Percentiles rank a stretch among this genome's conserved stretches.
These are phyloP conservation scores for Kodamaea sp. DNA, from an alignment of 1,139 yeast species.

Conservation along the genomic window DNA sequence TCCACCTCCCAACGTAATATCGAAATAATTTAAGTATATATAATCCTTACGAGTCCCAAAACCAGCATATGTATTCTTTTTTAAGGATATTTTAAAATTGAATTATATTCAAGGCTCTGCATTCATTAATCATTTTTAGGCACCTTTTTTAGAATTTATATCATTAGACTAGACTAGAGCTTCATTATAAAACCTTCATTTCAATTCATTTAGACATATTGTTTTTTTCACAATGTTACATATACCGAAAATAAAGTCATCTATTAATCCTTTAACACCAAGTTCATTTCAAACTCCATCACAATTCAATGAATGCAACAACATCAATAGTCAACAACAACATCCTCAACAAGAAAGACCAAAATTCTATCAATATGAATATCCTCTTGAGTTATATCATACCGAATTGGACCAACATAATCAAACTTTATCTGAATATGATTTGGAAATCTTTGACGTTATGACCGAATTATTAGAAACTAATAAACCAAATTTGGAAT, in stretches of 20 bases:
- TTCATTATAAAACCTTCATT: no score
- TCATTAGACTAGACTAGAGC: no score
- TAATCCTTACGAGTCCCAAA: no score
- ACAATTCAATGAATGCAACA: slow-evolving; percentile 4
- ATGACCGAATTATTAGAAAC: slow-evolving; percentile 30
- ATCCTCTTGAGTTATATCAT: slow-evolving; percentile 49
- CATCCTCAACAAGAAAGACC: neutral
- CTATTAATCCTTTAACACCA: slow-evolving; percentile 10
- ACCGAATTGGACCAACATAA: slow-evolving; percentile 49
- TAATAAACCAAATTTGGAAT: slow-evolving; percentile 47
- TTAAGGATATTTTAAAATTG: no score
- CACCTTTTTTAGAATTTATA: no score
- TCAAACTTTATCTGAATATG: slow-evolving; percentile 48
- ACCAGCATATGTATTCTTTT: no score
- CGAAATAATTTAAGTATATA: no score
- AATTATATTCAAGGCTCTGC: no score
- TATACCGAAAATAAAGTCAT: slow-evolving; percentile 11
- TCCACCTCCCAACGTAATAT: no score
- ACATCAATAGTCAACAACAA: slow-evolving; percentile 2
- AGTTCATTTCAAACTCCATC: slow-evolving; percentile 10
- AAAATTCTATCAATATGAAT: slow-evolving; percentile 34
- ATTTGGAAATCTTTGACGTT: slow-evolving; percentile 45
- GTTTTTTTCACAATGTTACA: slow-evolving; percentile 8
- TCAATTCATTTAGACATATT: no score
- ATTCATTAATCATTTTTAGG: no score